These are phyloP conservation scores for Calonectria hawksworthii DNA, from an alignment of 2,329 filamentous ascomycete species.

Conservation along the genomic window DNA sequence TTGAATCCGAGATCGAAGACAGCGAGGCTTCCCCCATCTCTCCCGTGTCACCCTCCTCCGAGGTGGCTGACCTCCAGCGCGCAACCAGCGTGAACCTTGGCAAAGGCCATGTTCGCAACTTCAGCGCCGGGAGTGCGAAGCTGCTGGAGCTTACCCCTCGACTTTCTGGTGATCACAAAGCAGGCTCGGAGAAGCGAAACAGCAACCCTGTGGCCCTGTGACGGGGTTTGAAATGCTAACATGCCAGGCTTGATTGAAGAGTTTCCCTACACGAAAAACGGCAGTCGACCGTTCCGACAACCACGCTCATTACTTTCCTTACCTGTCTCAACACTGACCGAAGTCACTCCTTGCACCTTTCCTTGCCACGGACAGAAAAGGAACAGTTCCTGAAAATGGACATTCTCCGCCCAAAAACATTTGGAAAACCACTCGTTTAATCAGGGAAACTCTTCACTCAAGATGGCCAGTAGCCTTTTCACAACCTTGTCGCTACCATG, in stretches of 20 bases:
- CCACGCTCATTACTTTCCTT: slow-evolving; percentile 43
- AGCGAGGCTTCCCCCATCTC: slow-evolving; percentile 46
- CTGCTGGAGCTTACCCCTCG: slow-evolving; percentile 76
- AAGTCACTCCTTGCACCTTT: slow-evolving; percentile 51
- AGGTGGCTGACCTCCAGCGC: slow-evolving; percentile 65
- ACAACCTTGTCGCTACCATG: slow-evolving; percentile 10
- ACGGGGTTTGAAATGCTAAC: slow-evolving; percentile 34
- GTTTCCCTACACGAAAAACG: slow-evolving; percentile 31
- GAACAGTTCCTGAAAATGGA: slow-evolving; percentile 10
- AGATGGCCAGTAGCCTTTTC: slow-evolving; percentile 12
- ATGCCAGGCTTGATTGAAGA: slow-evolving; percentile 40
- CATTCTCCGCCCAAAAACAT: slow-evolving; percentile 38
- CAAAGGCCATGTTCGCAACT: slow-evolving; percentile 75
- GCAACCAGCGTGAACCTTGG: slow-evolving; percentile 80
- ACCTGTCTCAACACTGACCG: slow-evolving; percentile 41
- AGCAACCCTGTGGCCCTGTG: slow-evolving; percentile 37
- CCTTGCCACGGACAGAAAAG: slow-evolving; percentile 38
- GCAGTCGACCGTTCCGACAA: slow-evolving; percentile 28
- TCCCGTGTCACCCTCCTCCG: slow-evolving; percentile 44
- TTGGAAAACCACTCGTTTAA: slow-evolving; percentile 36
- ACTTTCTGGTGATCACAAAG: slow-evolving; percentile 65
- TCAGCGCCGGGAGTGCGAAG: slow-evolving; percentile 84
- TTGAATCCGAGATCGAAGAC: slow-evolving; percentile 53
- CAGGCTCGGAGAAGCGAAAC: slow-evolving; percentile 49
- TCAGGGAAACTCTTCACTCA: slow-evolving; percentile 40